phyloP scores from a whole-genome alignment of 2,329 filamentous ascomycete genomes.

The Claviceps maximensis region DNA sequence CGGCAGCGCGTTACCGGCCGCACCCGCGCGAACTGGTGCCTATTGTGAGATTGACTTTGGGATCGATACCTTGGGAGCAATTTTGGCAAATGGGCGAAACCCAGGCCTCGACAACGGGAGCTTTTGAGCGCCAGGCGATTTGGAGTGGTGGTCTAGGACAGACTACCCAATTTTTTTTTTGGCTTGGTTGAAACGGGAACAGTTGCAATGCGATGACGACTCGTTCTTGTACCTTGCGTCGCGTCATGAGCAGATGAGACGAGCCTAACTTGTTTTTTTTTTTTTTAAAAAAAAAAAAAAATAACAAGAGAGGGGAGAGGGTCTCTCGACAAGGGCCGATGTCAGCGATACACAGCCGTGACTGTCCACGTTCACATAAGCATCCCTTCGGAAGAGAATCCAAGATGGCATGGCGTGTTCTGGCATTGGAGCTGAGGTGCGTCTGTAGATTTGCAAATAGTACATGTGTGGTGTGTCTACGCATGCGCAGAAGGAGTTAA shows the following conservation, averaged over 20 bases:
- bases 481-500: background rate
- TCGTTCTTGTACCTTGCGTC: background rate
- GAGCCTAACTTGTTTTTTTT: background rate
- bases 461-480: background rate
- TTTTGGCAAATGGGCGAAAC: background rate
- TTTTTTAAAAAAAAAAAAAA: background rate
- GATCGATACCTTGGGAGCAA: background rate
- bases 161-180: background rate
- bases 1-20: background rate
- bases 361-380: background rate
- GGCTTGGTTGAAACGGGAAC: slow-evolving; percentile 6
- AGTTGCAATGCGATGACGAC: background rate
- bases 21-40: background rate
- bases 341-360: background rate
- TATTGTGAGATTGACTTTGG: background rate
- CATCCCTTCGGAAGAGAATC: background rate
- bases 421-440: background rate
- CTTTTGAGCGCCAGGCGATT: background rate
- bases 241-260: background rate
- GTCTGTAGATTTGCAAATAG: too few species aligned
- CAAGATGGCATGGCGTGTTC: background rate
- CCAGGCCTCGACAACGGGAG: slow-evolving; percentile 4
- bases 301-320: background rate
- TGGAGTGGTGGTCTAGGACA: background rate
- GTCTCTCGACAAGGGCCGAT: background rate